Conservation (phyloP, 164 flowering plant species). For the Kingdonia uniflora region DNA sequence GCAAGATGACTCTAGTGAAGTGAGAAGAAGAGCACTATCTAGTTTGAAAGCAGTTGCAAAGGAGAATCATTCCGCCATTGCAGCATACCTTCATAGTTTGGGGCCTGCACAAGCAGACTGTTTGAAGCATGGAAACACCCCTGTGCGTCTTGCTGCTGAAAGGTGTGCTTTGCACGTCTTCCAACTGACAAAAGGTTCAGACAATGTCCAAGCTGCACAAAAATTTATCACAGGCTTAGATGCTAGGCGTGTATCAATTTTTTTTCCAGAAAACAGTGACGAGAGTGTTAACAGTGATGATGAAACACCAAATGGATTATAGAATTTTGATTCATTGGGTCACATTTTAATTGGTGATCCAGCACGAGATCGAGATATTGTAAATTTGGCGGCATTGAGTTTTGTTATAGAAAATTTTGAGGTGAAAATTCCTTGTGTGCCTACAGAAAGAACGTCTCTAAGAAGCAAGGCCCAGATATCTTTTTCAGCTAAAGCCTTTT, state of each 20-base stretch:
- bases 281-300: conserved; percentile 71
- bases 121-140: too few species aligned
- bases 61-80: conserved; percentile 49
- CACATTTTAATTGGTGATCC: not conserved
- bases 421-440: too few species aligned
- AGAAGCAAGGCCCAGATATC: too few species aligned
- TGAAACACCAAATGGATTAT: conserved; percentile 38
- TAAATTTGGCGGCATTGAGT: too few species aligned
- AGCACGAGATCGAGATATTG: conserved; percentile 5
- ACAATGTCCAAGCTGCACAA: conserved; percentile 85
- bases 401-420: too few species aligned
- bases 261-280: conserved; percentile 82
- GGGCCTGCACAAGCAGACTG: conserved; percentile 85
- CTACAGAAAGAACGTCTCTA: too few species aligned
- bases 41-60: conserved; percentile 74
- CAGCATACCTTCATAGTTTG: conserved; percentile 24
- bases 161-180: too few species aligned
- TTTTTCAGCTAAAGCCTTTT: too few species aligned
- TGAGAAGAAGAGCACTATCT: conserved; percentile 74
- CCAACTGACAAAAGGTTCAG: conserved; percentile 75
- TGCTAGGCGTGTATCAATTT: conserved; percentile 80
- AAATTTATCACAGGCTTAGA: conserved; percentile 90
- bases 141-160: too few species aligned
- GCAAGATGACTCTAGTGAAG: too few species aligned
- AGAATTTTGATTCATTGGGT: not conserved